Evolutionary conservation across 305 asterid genomes (phyloP), one percentile per base, ranked within the genome.

Genomic region (Plantago coronopus): DNA sequence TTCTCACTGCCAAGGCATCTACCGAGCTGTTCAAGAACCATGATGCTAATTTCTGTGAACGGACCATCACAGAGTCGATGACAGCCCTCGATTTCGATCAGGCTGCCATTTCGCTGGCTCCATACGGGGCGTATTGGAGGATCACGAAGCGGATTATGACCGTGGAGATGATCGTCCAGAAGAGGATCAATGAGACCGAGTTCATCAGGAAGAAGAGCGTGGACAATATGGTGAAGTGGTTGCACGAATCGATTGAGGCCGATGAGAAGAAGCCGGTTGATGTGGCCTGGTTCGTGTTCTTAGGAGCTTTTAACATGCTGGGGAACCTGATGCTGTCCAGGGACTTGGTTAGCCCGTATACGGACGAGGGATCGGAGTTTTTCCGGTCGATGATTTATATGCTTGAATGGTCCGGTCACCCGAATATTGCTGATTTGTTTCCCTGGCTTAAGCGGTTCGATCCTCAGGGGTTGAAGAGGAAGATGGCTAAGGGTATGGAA

Each of bases 51-150:
- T 84, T 84, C 45, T 79, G 73, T 0, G 84, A 81, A 48, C 80
- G 91, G 7, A 67, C 46, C 3, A 74, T 84, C 58, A 78, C 70
- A 1, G 88, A 84, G 50, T 81, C 70, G n/a, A 79, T 81, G 84
- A 59, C 44, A 23, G 72, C 81, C 1, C 79, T 68, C 23, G 76
- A 44, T 44, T 84, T 73, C 61, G 34, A 78, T 63, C 51, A 69
- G 73, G 84, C 78, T 13, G 79, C 89, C 0, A 1, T 84, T 0
- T 84, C 86, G 4, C 61, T 84, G 4, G 50, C 88, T n/a, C 86
- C 88, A 15, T 76, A 79, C 27, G 89, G 89, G 9, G 12, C 77
- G n/a, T 78, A 81, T 55, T 84, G 93, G 93, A 78, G 89, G 9
- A 59, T 50, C 47, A 69, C 79, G 85, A 81, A 77, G 70, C 75